Percentiles rank a stretch among this genome's conserved stretches.
Evolutionary conservation across 2,329 filamentous ascomycete species (phyloP).

Genomic region (Cordyceps sp.): DNA sequence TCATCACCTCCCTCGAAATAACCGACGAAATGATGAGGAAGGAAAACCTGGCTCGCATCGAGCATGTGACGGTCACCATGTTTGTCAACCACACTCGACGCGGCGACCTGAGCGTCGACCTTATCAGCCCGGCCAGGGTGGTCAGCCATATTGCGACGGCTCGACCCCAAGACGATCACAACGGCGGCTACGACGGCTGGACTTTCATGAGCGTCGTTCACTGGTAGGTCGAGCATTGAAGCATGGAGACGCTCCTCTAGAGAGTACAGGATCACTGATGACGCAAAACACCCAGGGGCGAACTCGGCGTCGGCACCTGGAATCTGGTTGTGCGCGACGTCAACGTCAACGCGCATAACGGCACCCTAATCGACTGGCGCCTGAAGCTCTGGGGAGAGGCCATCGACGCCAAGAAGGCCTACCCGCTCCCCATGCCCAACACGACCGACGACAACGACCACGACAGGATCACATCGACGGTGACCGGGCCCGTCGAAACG

Average conservation of each 20-base stretch:
- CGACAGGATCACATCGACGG: slow-evolving; percentile 45
- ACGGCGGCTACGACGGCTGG: slow-evolving; percentile 75
- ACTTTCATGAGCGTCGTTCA: slow-evolving; percentile 98
- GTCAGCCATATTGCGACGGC: slow-evolving; percentile 70
- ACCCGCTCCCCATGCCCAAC: slow-evolving; percentile 62
- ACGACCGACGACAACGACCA: slow-evolving; percentile 75
- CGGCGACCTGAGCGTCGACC: slow-evolving; percentile 82
- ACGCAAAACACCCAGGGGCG: too few species aligned
- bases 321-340: slow-evolving; percentile 81
- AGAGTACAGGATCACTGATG: too few species aligned
- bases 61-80: slow-evolving; percentile 97
- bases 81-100: slow-evolving; percentile 77
- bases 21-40: slow-evolving; percentile 63
- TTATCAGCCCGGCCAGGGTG: slow-evolving; percentile 69
- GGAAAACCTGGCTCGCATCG: slow-evolving; percentile 71
- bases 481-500: slow-evolving; percentile 8
- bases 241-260: too few species aligned
- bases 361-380: slow-evolving; percentile 79
- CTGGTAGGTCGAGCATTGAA: slow-evolving; percentile 42
- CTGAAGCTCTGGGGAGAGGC: slow-evolving; percentile 87
- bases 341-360: slow-evolving; percentile 56
- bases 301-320: slow-evolving; percentile 77
- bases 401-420: slow-evolving; percentile 58
- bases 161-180: slow-evolving; percentile 50
- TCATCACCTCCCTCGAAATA: slow-evolving; percentile 68